phyloP scores from a whole-genome alignment of 768 basidiomycete species.

The Calocybe gangraenosa region DNA sequence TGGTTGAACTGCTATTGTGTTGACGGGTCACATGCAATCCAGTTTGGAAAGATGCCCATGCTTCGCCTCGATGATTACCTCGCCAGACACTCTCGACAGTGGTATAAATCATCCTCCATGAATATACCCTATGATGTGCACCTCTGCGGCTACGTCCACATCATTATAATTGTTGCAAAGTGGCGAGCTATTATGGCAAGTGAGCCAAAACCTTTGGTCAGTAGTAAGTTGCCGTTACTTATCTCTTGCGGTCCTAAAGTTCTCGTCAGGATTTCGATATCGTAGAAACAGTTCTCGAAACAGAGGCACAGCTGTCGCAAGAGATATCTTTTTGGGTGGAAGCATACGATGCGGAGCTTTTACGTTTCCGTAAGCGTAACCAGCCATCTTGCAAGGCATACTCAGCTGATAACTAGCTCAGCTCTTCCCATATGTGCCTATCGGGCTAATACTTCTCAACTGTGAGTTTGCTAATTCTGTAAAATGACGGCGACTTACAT shows the following conservation, averaged over 20 bases:
- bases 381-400: background rate
- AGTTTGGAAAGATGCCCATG: slow-evolving; percentile 72
- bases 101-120: slow-evolving; percentile 41
- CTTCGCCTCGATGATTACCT: slow-evolving; percentile 57
- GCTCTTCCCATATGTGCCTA: slow-evolving; percentile 40
- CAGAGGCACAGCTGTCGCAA: slow-evolving; percentile 31
- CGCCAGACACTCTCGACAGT: slow-evolving; percentile 45
- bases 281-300: slow-evolving; percentile 29
- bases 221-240: background rate
- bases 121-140: slow-evolving; percentile 41
- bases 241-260: background rate
- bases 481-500: slow-evolving; percentile 3
- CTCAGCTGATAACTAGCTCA: slow-evolving; percentile 14
- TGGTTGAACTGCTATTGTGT: slow-evolving; percentile 77
- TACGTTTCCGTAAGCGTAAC: slow-evolving; percentile 27
- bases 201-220: slow-evolving; percentile 3
- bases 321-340: slow-evolving; percentile 37
- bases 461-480: slow-evolving; percentile 24
- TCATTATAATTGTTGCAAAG: slow-evolving; percentile 44
- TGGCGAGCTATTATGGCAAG: slow-evolving; percentile 29
- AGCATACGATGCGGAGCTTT: slow-evolving; percentile 36
- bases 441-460: slow-evolving; percentile 38
- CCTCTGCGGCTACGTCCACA: slow-evolving; percentile 48
- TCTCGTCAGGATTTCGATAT: slow-evolving; percentile 29
- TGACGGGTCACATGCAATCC: slow-evolving; percentile 70